Evolutionary conservation across 148 eudicot genomes (phyloP).

Genomic region (Amaranthus hypochondriacus): DNA sequence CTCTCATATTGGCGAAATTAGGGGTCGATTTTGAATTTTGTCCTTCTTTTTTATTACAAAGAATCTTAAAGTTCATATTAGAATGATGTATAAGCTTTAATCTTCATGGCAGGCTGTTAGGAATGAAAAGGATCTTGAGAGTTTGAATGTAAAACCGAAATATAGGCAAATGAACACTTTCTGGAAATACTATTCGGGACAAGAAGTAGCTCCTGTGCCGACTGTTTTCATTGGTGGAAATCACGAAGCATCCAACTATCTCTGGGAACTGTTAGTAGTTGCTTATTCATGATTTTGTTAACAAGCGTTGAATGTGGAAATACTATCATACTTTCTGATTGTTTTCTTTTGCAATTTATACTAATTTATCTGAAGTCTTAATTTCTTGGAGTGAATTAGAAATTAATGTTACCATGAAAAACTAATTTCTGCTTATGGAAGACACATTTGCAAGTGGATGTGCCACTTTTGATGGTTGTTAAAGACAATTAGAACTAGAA

Average conservation of each 20-base stretch:
- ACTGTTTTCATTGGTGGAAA: constrained; percentile 96
- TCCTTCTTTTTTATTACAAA: background rate
- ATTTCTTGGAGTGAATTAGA: background rate
- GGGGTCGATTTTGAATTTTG: background rate
- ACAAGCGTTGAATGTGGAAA: background rate
- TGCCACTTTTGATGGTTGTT: background rate
- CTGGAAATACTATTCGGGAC: constrained; percentile 96
- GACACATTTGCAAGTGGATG: background rate
- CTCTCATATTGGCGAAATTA: background rate
- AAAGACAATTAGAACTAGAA: no score
- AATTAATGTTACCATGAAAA: background rate
- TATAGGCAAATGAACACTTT: constrained; percentile 80
- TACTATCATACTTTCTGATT: background rate
- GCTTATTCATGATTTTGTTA: background rate
- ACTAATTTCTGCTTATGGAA: background rate
- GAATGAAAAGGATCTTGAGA: constrained; percentile 79
- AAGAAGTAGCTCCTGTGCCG: constrained; percentile 90
- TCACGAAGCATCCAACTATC: constrained; percentile 96
- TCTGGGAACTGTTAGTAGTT: constrained; percentile 91
- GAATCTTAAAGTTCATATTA: background rate
- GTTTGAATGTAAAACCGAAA: constrained; percentile 69
- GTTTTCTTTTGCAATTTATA: background rate
- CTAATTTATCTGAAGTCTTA: background rate
- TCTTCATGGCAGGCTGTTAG: constrained; percentile 74
- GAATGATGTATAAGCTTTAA: background rate